Evolutionary conservation across 169 alveolate species (phyloP).

Genomic region (Perkinsus chesapeaki): DNA sequence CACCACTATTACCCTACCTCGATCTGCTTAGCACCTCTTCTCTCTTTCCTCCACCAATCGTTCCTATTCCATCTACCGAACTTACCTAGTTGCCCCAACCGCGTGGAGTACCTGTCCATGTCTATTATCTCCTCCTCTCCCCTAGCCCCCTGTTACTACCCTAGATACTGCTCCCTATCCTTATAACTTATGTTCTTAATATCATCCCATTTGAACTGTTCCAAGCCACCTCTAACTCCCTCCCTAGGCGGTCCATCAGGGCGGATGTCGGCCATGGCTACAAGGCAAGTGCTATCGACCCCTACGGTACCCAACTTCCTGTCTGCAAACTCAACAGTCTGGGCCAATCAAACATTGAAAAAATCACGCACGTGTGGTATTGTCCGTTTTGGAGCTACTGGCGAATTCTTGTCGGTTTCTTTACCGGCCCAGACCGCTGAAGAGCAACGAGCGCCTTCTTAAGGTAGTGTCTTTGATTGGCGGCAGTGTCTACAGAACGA

Average conservation of each 20-base stretch:
- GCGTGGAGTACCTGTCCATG: neutral
- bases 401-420: neutral
- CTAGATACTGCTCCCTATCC: slow-evolving; percentile 26
- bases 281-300: neutral
- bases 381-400: neutral
- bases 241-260: slow-evolving; percentile 11
- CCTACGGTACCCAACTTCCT: too few relatives aligned
- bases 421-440: neutral
- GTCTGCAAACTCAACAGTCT: neutral
- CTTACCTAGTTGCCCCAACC: slow-evolving; percentile 5
- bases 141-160: neutral
- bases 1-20: neutral
- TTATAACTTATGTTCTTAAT: slow-evolving; percentile 14
- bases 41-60: slow-evolving; percentile 9
- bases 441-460: neutral
- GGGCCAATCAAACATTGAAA: neutral
- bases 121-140: too few relatives aligned
- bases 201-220: slow-evolving; percentile 27
- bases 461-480: neutral
- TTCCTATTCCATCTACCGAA: neutral
- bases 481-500: neutral
- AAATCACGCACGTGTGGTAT: neutral
- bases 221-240: slow-evolving; percentile 29
- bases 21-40: neutral
- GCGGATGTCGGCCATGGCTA: neutral